These are phyloP conservation scores for Candida koratica DNA, from an alignment of 805 yeast species.

Conservation along the genomic window DNA sequence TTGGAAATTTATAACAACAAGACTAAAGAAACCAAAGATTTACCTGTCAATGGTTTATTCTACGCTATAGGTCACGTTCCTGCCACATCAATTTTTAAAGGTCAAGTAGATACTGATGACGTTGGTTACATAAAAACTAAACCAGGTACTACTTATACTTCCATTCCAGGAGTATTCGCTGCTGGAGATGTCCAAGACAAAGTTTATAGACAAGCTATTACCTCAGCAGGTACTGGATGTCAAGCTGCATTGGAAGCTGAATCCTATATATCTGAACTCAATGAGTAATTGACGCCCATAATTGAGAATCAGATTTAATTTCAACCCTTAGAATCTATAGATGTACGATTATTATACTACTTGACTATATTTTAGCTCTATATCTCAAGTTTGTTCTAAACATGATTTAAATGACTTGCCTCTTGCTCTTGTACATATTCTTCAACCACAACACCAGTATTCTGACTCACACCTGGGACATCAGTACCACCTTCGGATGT, in stretches of 20 bases:
- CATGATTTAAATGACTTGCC: slow-evolving; percentile 1
- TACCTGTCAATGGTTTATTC: slow-evolving; percentile 86
- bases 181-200: slow-evolving; percentile 99
- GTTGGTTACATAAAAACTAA: slow-evolving; percentile 83
- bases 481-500: not conserved
- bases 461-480: not conserved
- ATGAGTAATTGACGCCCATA: slow-evolving; percentile 3
- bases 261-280: slow-evolving; percentile 63
- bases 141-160: slow-evolving; percentile 86
- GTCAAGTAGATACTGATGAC: slow-evolving; percentile 79
- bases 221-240: slow-evolving; percentile 99
- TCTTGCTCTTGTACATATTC: not conserved
- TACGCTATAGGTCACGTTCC: slow-evolving; percentile 98
- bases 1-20: slow-evolving; percentile 66
- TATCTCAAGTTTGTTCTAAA: too few relatives aligned
- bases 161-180: slow-evolving; percentile 89
- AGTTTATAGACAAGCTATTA: slow-evolving; percentile 96
- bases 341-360: not conserved
- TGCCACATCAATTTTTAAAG: slow-evolving; percentile 77
- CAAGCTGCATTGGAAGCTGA: slow-evolving; percentile 98
- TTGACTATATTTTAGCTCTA: not conserved
- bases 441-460: not conserved
- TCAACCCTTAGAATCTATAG: slow-evolving; percentile 1
- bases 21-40: slow-evolving; percentile 63
- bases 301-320: too few relatives aligned